Conservation (phyloP, 257 asterid species). For the Rehmannia glutinosa region DNA sequence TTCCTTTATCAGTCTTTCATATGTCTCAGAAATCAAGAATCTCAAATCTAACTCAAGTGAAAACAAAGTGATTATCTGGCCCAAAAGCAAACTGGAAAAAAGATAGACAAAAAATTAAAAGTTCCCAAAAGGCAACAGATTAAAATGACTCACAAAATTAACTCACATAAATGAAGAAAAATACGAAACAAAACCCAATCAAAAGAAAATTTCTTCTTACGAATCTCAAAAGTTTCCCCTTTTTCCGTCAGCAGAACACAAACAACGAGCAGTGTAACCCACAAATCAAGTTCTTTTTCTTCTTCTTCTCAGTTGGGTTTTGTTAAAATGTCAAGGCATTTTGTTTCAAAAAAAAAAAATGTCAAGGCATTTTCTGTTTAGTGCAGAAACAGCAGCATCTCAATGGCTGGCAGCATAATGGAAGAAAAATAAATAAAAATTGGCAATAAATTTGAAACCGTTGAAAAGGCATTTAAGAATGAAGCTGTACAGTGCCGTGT, state of each 20-base stretch:
- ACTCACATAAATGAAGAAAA: not conserved
- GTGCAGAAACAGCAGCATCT: conserved; percentile 3
- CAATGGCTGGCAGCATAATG: conserved; percentile 14
- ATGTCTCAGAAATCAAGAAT: too few species aligned
- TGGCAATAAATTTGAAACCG: conserved; percentile 20
- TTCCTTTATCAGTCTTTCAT: too few species aligned
- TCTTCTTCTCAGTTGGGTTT: not conserved
- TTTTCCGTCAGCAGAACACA: too few species aligned
- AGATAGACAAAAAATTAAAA: too few species aligned
- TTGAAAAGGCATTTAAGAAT: conserved; percentile 23
- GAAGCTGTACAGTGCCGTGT: conserved; percentile 8
- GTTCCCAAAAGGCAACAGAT: too few species aligned
- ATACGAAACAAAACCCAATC: not conserved
- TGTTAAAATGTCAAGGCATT: not conserved
- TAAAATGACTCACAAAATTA: not conserved
- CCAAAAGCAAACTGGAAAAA: too few species aligned
- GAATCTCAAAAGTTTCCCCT: not conserved
- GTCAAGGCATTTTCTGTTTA: not conserved
- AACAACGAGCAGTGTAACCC: too few species aligned
- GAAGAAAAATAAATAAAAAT: not conserved
- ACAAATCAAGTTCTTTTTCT: too few species aligned
- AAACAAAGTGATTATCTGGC: too few species aligned
- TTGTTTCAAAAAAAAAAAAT: not conserved
- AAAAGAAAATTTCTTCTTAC: not conserved
- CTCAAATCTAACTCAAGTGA: too few species aligned